Percentiles rank a stretch among this genome's conserved stretches.
Evolutionary conservation across 768 basidiomycete species (phyloP).

Genomic region (Suillus variegatus): DNA sequence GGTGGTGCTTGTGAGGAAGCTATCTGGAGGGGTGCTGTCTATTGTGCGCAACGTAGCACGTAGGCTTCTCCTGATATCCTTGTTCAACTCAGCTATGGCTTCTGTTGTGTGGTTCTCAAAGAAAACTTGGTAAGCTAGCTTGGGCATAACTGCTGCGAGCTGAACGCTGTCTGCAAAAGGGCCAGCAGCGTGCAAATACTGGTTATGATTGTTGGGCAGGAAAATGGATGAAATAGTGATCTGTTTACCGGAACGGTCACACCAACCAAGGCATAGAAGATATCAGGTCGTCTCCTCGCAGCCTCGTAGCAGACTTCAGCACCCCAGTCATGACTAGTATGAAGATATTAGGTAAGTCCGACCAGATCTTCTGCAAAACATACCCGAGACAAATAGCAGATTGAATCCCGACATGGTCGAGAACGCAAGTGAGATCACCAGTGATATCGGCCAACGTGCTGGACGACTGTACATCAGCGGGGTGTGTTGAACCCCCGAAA

Average conservation of each 20-base stretch:
- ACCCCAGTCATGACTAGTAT: slow-evolving; percentile 74
- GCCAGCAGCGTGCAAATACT: slow-evolving; percentile 63
- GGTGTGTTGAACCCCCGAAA: slow-evolving; percentile 68
- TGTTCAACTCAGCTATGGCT: slow-evolving; percentile 55
- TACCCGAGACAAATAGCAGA: slow-evolving; percentile 67
- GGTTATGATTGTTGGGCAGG: slow-evolving; percentile 1
- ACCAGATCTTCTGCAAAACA: slow-evolving; percentile 9
- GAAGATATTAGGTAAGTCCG: neutral
- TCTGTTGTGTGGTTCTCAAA: slow-evolving; percentile 50
- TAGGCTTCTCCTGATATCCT: slow-evolving; percentile 55
- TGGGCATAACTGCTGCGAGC: slow-evolving; percentile 45
- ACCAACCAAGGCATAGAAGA: slow-evolving; percentile 60
- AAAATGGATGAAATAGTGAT: neutral
- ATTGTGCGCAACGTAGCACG: slow-evolving; percentile 57
- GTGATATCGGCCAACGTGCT: slow-evolving; percentile 62
- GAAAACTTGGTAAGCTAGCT: slow-evolving; percentile 63
- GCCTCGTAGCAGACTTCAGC: slow-evolving; percentile 67
- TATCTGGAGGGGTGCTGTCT: slow-evolving; percentile 54
- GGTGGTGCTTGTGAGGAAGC: slow-evolving; percentile 50
- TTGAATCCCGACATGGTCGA: slow-evolving; percentile 49
- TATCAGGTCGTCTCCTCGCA: slow-evolving; percentile 65
- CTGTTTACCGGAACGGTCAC: slow-evolving; percentile 57
- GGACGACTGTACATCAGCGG: slow-evolving; percentile 59
- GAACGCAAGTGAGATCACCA: slow-evolving; percentile 62
- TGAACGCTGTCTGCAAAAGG: slow-evolving; percentile 47